Conservation (phyloP, 371 early-diverging fungal species). For the Blakeslea trispora region DNA sequence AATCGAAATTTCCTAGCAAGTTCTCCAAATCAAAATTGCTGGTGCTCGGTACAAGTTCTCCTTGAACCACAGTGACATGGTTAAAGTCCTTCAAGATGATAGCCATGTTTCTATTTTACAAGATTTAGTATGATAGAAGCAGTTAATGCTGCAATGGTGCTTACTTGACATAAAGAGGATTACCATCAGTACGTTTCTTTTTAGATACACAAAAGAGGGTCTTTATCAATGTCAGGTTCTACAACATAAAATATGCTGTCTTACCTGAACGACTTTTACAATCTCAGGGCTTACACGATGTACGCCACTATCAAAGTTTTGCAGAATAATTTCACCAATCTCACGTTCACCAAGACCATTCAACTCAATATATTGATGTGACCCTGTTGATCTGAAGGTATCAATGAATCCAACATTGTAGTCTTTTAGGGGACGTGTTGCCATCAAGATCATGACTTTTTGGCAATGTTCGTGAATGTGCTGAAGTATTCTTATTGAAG, state of each 20-base stretch:
- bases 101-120: constrained; percentile 44
- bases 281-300: constrained; percentile 49
- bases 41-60: constrained; percentile 47
- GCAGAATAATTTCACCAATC: constrained; percentile 53
- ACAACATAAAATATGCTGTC: background rate
- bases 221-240: background rate
- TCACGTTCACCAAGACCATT: constrained; percentile 51
- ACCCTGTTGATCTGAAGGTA: constrained; percentile 30
- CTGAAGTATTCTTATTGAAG: constrained; percentile 42
- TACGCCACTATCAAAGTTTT: constrained; percentile 49
- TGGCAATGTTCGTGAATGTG: constrained; percentile 54
- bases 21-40: constrained; percentile 47
- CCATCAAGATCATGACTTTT: constrained; percentile 41
- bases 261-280: constrained; percentile 46
- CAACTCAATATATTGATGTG: constrained; percentile 42
- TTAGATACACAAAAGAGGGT: background rate
- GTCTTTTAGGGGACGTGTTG: constrained; percentile 56
- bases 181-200: constrained; percentile 58
- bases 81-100: constrained; percentile 56
- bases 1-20: constrained; percentile 50
- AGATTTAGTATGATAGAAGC: too few relatives aligned
- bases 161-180: constrained; percentile 61
- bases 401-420: constrained; percentile 44
- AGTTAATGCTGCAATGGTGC: background rate
- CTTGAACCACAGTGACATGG: constrained; percentile 58